Percentiles rank a stretch among this genome's conserved stretches.
Evolutionary conservation across 345 rosid genomes (phyloP).

Genomic region (Citrus inodora): DNA sequence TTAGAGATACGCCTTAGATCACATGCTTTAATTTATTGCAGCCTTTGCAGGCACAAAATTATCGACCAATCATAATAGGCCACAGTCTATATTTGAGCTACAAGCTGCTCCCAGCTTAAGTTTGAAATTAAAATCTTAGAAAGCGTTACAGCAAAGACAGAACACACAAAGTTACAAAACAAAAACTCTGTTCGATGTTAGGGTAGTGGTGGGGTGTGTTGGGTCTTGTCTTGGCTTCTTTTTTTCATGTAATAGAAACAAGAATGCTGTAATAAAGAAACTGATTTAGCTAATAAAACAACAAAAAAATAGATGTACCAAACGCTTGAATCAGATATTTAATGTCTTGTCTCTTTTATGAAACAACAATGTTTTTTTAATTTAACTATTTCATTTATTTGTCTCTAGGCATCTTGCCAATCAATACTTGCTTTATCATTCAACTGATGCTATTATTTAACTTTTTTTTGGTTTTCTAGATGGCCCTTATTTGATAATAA

Average conservation of each 20-base stretch:
- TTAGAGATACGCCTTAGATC: background rate
- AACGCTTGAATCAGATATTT: constrained; percentile 9
- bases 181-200: constrained; percentile 23
- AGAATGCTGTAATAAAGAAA: constrained; percentile 6
- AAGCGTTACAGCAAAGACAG: background rate
- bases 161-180: constrained; percentile 24
- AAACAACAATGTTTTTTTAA: background rate
- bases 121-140: constrained; percentile 14
- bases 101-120: background rate
- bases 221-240: constrained; percentile 13
- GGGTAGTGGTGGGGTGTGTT: constrained; percentile 14
- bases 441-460: background rate
- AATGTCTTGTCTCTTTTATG: constrained; percentile 22
- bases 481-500: background rate
- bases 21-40: background rate
- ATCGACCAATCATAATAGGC: constrained; percentile 6
- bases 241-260: constrained; percentile 20
- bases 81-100: background rate
- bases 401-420: constrained; percentile 27
- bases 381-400: constrained; percentile 7
- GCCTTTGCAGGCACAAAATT: background rate
- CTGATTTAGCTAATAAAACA: constrained; percentile 12
- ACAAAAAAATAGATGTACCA: constrained; percentile 29
- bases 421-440: constrained; percentile 7
- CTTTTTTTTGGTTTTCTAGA: background rate